A percentile compares a stretch with the other conserved stretches of the same genome.
These are phyloP conservation scores for Stachybotrys chlorohalonatus DNA, from an alignment of 2,329 filamentous ascomycete species.

Conservation along the genomic window DNA sequence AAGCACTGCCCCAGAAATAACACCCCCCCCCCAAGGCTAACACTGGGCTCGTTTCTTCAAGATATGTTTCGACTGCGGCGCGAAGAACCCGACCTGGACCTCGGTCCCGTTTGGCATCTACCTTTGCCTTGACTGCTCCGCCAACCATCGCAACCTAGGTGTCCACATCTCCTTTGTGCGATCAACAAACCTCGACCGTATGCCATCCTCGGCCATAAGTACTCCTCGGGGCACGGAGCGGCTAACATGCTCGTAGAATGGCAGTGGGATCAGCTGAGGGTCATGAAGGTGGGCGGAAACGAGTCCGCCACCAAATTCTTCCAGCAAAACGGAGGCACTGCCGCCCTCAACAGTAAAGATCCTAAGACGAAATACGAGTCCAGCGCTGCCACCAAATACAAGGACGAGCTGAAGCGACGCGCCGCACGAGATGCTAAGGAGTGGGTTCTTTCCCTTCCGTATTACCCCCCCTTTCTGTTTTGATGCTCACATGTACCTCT, in stretches of 20 bases:
- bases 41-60: constrained; percentile 24
- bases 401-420: constrained; percentile 86
- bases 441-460: constrained; percentile 39
- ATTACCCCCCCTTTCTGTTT: not conserved
- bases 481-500: constrained; percentile 13
- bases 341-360: constrained; percentile 92
- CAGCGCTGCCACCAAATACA: constrained; percentile 90
- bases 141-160: constrained; percentile 93
- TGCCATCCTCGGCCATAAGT: constrained; percentile 4
- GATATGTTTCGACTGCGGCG: constrained; percentile 97
- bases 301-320: constrained; percentile 98
- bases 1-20: not conserved
- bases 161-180: constrained; percentile 99
- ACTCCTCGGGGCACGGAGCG: not conserved
- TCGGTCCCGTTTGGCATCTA: constrained; percentile 97
- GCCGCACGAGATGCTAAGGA: constrained; percentile 76
- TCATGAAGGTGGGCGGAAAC: constrained; percentile 98
- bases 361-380: constrained; percentile 95
- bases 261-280: constrained; percentile 97
- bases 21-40: not conserved
- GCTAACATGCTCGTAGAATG: constrained; percentile 50
- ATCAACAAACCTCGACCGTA: constrained; percentile 97
- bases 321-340: constrained; percentile 89
- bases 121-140: constrained; percentile 93
- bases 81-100: constrained; percentile 98